These are phyloP conservation scores for Colletotrichum viniferum DNA, from an alignment of 2,329 filamentous ascomycete genomes.

Conservation along the genomic window DNA sequence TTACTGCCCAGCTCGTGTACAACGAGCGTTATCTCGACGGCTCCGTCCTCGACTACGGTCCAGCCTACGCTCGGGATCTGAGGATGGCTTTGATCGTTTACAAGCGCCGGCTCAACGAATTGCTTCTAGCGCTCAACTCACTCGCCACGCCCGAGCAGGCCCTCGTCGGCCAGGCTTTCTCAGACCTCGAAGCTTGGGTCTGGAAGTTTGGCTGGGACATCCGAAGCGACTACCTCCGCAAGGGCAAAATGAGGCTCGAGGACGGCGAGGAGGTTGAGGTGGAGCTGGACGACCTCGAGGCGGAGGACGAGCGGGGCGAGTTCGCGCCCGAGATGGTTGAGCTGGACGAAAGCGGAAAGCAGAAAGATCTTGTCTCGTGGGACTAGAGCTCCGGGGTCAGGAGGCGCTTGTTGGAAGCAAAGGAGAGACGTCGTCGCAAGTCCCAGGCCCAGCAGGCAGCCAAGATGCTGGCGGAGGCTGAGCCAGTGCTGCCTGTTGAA, in stretches of 20 bases:
- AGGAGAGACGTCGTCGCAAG: slow-evolving; percentile 2
- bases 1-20: slow-evolving; percentile 61
- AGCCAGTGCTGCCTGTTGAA: neutral
- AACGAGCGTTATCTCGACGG: slow-evolving; percentile 53
- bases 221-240: slow-evolving; percentile 50
- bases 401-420: slow-evolving; percentile 18
- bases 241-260: slow-evolving; percentile 54
- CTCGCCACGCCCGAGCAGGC: slow-evolving; percentile 43
- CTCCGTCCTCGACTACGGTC: slow-evolving; percentile 43
- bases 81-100: slow-evolving; percentile 57
- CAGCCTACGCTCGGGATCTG: slow-evolving; percentile 38
- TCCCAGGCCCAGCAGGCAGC: neutral
- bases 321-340: slow-evolving; percentile 59
- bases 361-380: slow-evolving; percentile 58
- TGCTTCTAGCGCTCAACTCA: slow-evolving; percentile 40
- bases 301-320: slow-evolving; percentile 59
- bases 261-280: slow-evolving; percentile 55
- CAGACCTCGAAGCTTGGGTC: slow-evolving; percentile 51
- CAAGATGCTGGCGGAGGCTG: neutral
- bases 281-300: slow-evolving; percentile 54
- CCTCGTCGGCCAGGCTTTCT: slow-evolving; percentile 52
- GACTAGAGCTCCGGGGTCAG: slow-evolving; percentile 22
- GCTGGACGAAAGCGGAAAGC: slow-evolving; percentile 55
- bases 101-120: slow-evolving; percentile 56
- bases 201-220: slow-evolving; percentile 61